Evolutionary conservation across 169 alveolate species (phyloP).

Genomic region (Eimeria falciformis): DNA sequence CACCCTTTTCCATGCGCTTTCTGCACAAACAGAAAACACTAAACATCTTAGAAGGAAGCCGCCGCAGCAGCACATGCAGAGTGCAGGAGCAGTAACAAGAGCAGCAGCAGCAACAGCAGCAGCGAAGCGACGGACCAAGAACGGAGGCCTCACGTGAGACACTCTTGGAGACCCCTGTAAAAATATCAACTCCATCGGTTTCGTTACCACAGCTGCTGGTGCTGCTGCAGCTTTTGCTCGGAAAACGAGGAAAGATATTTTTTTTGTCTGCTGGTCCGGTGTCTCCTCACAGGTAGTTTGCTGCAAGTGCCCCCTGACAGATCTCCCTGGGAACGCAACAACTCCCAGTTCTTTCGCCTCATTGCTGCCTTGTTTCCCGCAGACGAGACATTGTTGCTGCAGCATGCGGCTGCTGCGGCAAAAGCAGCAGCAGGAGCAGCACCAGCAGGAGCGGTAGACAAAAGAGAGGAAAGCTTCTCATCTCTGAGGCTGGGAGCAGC

Average conservation of each 20-base stretch:
- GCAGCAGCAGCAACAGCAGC: neutral
- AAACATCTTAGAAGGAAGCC: neutral
- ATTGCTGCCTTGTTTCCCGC: neutral
- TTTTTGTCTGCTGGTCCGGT: neutral
- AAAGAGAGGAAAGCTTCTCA: neutral
- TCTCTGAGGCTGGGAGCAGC: neutral
- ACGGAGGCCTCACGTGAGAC: neutral
- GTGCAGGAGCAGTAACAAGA: neutral
- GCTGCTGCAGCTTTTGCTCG: neutral
- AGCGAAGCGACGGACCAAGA: neutral
- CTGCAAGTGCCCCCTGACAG: slow-evolving; percentile 25
- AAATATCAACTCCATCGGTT: neutral
- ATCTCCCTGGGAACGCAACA: slow-evolving; percentile 23
- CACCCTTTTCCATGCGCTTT: neutral
- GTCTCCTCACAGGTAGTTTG: slow-evolving; percentile 26
- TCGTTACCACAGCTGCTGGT: neutral
- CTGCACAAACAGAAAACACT: slow-evolving; percentile 1
- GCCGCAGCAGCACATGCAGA: slow-evolving; percentile 32
- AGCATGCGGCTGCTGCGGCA: neutral
- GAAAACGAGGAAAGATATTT: neutral
- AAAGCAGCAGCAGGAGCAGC: neutral
- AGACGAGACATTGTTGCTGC: neutral
- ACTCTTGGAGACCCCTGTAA: neutral
- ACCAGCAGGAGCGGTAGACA: slow-evolving; percentile 43
- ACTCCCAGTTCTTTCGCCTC: neutral